Percentiles rank a stretch among this genome's conserved stretches.
These are phyloP conservation scores for Stachybotrys echinatus DNA, from an alignment of 2,329 filamentous ascomycete genomes.

Conservation along the genomic window DNA sequence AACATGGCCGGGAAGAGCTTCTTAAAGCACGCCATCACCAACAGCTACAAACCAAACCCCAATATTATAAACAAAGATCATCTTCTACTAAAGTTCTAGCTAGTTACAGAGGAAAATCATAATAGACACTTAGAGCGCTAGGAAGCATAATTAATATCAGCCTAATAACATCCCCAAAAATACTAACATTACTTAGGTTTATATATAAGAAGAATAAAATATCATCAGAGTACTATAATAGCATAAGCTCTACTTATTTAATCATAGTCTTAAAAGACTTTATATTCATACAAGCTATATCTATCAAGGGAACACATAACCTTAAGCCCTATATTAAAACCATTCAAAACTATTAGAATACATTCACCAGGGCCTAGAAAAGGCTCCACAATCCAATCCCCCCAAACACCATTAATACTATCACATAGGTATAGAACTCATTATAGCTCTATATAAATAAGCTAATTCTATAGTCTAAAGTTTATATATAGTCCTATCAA, in stretches of 20 bases:
- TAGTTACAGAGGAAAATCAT: neutral
- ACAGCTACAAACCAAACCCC: no score
- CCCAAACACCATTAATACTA: neutral
- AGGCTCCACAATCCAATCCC: neutral
- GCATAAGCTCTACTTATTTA: neutral
- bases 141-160: neutral
- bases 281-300: neutral
- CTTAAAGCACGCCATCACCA: no score
- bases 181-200: neutral
- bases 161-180: neutral
- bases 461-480: neutral
- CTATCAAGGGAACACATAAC: neutral
- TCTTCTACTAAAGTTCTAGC: neutral
- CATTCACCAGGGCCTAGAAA: neutral
- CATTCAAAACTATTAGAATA: neutral
- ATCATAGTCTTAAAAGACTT: neutral
- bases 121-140: neutral
- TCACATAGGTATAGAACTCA: neutral
- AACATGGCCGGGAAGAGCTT: no score
- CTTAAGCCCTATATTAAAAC: neutral
- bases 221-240: neutral
- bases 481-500: neutral
- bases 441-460: neutral
- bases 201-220: neutral
- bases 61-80: no score